Evolutionary conservation across 176 grass and related monocot species (phyloP).

Genomic region (Hsuehochloa calcarea): DNA sequence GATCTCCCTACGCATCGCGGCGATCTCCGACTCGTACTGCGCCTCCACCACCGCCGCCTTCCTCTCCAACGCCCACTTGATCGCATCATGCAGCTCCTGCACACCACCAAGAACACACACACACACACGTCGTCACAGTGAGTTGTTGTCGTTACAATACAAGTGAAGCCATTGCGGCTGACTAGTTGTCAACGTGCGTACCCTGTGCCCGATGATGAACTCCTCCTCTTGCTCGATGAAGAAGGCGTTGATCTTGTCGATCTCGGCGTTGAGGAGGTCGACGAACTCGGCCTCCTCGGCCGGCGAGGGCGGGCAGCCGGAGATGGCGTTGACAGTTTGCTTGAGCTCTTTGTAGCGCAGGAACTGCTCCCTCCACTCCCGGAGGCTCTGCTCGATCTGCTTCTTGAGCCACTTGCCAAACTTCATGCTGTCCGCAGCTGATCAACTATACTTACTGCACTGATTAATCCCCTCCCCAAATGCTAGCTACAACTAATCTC

Average conservation of each 20-base stretch:
- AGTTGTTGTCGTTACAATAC: neutral
- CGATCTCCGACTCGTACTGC: conserved; percentile 45
- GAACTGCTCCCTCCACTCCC: conserved; percentile 72
- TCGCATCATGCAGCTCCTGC: conserved; percentile 59
- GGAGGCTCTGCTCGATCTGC: conserved; percentile 84
- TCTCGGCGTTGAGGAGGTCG: conserved; percentile 50
- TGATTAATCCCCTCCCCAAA: neutral
- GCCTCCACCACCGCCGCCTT: neutral
- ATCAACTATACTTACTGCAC: neutral
- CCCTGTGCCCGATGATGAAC: conserved; percentile 73
- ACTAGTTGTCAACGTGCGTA: neutral
- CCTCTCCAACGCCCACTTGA: conserved; percentile 33
- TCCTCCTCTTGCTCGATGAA: conserved; percentile 95
- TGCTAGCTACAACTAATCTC: neutral
- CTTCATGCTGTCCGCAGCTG: conserved; percentile 40
- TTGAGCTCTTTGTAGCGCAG: conserved; percentile 95
- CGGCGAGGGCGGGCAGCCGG: conserved; percentile 36
- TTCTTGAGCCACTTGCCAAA: conserved; percentile 77
- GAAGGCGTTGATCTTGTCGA: conserved; percentile 79
- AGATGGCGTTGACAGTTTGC: conserved; percentile 52
- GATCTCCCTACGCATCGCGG: conserved; percentile 51
- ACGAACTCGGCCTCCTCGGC: conserved; percentile 60
- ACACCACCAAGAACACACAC: neutral
- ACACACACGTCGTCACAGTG: neutral
- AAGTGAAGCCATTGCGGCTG: neutral